Evolutionary conservation across 106 monocot genomes (phyloP).

Genomic region (Dendrobium officinale): DNA sequence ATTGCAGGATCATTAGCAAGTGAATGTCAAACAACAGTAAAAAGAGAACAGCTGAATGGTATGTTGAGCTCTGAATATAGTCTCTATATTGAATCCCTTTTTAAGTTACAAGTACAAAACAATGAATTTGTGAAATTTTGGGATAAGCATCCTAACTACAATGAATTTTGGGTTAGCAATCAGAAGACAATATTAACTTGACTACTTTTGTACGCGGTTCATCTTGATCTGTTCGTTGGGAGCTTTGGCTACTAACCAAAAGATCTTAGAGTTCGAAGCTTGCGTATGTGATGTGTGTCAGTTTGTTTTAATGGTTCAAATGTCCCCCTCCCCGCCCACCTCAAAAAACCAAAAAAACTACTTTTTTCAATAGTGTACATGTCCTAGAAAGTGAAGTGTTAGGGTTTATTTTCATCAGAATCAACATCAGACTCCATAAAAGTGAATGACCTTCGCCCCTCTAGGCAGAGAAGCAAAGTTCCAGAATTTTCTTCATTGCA

Average conservation of each 20-base stretch:
- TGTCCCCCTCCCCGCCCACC: too few species aligned
- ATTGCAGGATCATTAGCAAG: too few species aligned
- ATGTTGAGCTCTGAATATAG: neutral
- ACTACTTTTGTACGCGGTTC: too few species aligned
- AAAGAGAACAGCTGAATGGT: neutral
- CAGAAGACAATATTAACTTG: neutral
- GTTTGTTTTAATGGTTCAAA: too few species aligned
- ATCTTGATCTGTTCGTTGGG: too few species aligned
- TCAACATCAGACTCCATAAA: slow-evolving; percentile 35
- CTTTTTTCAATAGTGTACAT: neutral
- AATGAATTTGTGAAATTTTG: neutral
- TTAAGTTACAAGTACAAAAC: neutral
- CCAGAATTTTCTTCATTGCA: slow-evolving; percentile 82
- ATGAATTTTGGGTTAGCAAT: neutral
- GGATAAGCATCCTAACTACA: neutral
- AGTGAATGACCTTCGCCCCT: slow-evolving; percentile 46
- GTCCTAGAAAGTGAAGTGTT: neutral
- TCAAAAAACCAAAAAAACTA: neutral
- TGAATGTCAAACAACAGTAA: neutral
- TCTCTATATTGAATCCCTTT: neutral
- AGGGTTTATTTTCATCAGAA: slow-evolving; percentile 3
- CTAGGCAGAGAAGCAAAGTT: slow-evolving; percentile 47
- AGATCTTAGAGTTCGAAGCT: too few species aligned
- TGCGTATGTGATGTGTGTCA: too few species aligned
- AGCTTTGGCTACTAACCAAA: too few species aligned